These are phyloP conservation scores for Lipomyces spencermartinsiae DNA, from an alignment of 805 yeast species.

Conservation along the genomic window DNA sequence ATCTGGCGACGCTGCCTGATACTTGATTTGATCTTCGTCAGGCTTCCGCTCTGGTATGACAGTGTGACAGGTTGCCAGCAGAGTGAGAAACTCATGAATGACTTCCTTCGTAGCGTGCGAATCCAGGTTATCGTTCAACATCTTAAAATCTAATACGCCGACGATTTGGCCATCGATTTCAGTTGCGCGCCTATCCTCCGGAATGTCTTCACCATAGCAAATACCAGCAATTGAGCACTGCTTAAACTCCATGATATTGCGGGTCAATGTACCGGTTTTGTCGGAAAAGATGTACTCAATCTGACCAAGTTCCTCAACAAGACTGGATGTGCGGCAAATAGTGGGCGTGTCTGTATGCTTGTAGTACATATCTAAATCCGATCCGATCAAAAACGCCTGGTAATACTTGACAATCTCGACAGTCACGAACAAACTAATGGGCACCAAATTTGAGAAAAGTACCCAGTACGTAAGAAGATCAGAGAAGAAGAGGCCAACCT, in stretches of 20 bases:
- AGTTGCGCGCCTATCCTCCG: slow-evolving; percentile 83
- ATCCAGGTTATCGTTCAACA: slow-evolving; percentile 49
- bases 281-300: slow-evolving; percentile 95
- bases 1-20: slow-evolving; percentile 99
- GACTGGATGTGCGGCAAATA: slow-evolving; percentile 90
- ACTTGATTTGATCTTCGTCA: slow-evolving; percentile 61
- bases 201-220: slow-evolving; percentile 84
- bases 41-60: slow-evolving; percentile 87
- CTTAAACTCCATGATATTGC: slow-evolving; percentile 96
- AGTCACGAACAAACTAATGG: slow-evolving; percentile 91
- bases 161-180: slow-evolving; percentile 79
- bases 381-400: slow-evolving; percentile 91
- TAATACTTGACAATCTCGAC: slow-evolving; percentile 94
- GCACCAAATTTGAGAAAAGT: slow-evolving; percentile 94
- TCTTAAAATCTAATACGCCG: slow-evolving; percentile 76
- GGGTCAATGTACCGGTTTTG: slow-evolving; percentile 94
- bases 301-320: slow-evolving; percentile 97
- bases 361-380: slow-evolving; percentile 92
- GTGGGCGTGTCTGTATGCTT: slow-evolving; percentile 91
- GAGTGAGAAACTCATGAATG: slow-evolving; percentile 78
- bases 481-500: slow-evolving; percentile 74
- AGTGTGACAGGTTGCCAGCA: slow-evolving; percentile 93
- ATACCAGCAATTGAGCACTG: slow-evolving; percentile 92
- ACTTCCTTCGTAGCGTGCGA: slow-evolving; percentile 40
- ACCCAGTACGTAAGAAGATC: slow-evolving; percentile 96